phyloP scores from a whole-genome alignment of 495 filamentous ascomycete species.

The Aspergillus sparsus region DNA sequence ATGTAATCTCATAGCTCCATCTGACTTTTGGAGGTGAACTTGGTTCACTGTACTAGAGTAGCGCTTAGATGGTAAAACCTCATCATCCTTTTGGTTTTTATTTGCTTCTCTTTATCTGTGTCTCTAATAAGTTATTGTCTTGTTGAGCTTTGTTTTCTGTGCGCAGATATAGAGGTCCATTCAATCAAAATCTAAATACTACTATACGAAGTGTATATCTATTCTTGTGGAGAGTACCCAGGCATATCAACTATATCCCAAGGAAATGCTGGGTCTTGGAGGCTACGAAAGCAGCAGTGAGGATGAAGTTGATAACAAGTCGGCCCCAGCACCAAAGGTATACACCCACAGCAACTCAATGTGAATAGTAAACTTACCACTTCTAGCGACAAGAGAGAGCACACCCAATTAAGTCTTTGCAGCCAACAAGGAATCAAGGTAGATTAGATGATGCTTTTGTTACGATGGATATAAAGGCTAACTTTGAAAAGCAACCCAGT shows the following conservation, averaged over 20 bases:
- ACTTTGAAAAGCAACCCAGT: slow-evolving; percentile 11
- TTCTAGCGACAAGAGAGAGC: slow-evolving; percentile 19
- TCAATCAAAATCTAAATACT: too few relatives aligned
- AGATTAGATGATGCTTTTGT: slow-evolving; percentile 8
- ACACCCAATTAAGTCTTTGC: slow-evolving; percentile 3
- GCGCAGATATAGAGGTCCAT: too few relatives aligned
- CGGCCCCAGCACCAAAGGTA: slow-evolving; percentile 26
- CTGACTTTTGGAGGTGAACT: neutral
- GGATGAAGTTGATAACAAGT: slow-evolving; percentile 53
- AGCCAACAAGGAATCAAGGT: slow-evolving; percentile 23
- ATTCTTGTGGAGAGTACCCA: neutral
- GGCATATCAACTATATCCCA: neutral
- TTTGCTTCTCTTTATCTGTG: too few relatives aligned
- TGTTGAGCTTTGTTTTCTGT: too few relatives aligned
- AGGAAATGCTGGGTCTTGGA: slow-evolving; percentile 66
- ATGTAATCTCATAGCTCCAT: slow-evolving; percentile 33
- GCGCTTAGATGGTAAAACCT: too few relatives aligned
- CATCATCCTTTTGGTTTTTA: too few relatives aligned
- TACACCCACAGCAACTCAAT: neutral
- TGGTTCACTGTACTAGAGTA: too few relatives aligned
- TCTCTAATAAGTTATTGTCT: too few relatives aligned
- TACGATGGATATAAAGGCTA: neutral
- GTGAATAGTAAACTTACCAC: neutral
- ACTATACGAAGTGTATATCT: too few relatives aligned
- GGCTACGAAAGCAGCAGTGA: slow-evolving; percentile 80